Percentiles rank a stretch among this genome's conserved stretches.
Conservation (phyloP, 768 basidiomycete genomes). For the Dacryopinax spathularia region DNA sequence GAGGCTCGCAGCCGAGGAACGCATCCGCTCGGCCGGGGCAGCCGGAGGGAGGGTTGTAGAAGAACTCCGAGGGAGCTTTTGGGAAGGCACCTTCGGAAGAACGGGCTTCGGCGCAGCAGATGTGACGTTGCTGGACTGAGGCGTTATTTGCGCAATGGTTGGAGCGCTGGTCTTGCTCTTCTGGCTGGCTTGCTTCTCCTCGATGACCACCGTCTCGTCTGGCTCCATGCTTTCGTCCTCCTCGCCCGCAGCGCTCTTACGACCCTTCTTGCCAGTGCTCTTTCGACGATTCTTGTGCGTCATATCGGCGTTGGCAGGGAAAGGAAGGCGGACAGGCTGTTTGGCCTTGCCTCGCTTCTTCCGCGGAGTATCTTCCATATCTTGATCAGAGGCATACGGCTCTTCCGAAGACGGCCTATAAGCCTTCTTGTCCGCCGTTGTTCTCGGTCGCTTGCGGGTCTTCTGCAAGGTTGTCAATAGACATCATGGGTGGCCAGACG, state of each 20-base stretch:
- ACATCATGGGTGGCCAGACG: not conserved
- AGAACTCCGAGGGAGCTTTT: not conserved
- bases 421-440: not conserved
- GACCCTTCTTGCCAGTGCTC: not conserved
- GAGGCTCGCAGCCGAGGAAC: not conserved
- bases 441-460: not conserved
- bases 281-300: slow-evolving; percentile 1
- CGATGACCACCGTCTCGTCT: not conserved
- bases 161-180: not conserved
- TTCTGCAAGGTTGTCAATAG: not conserved
- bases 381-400: not conserved
- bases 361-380: not conserved
- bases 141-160: not conserved
- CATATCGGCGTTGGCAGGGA: not conserved
- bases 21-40: not conserved
- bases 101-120: no score
- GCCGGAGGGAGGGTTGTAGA: not conserved
- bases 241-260: not conserved
- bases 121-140: not conserved
- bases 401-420: not conserved
- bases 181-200: not conserved
- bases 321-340: not conserved
- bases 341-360: not conserved
- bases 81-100: not conserved
- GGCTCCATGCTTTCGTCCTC: not conserved